Base-by-base conservation (phyloP, 345 rosid genomes). In the Hibiscus trionum region DNA sequence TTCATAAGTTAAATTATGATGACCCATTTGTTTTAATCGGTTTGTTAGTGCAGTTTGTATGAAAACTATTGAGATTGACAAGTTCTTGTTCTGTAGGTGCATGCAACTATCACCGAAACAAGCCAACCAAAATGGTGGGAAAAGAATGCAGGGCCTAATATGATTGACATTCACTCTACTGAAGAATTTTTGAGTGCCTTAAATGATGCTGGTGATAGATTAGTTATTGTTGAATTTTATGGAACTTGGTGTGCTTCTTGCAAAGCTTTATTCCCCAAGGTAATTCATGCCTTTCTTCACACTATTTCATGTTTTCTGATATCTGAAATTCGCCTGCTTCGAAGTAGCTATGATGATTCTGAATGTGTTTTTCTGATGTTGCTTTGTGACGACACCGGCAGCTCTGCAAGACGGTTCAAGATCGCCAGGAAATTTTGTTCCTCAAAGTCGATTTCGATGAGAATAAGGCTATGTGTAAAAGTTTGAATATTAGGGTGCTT, bases 191-290 rank as follows among this genome's bases (percentile, higher is more conserved):
- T 89, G 60, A 77, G 81, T 61, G 89, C 94, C 49, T 86, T 93
- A 67, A 86, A 84, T 73, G 85, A 88, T 73, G 94, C 98, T 0
- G 90, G 86, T 63, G 91, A 91, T 73, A 83, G 84, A 82, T 84
- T 91, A 86, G 97, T 93, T 37, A 86, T 93, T 68, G 97, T 93
- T 14, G 97, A 93, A 55, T 91, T 93, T 79, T 93, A 89, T 81
- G 98, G 96, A 77, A 88, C 98, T 46, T 91, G 98, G 98, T 93
- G 98, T 85, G 97, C 90, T 59, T 89, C 98, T 76, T 93, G 98
- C 80, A 85, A 90, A 69, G 97, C 97, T 46, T 80, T 93, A 69
- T 91, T 88, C 77, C 96, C 97, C 31, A 93, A 89, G 91, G 98
- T 91, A 74, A 21, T 61, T 2, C 10, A 6, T 21, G 42, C 7